Evolutionary conservation across 75 land plant species (phyloP).

Genomic region (Azolla pinnata): DNA sequence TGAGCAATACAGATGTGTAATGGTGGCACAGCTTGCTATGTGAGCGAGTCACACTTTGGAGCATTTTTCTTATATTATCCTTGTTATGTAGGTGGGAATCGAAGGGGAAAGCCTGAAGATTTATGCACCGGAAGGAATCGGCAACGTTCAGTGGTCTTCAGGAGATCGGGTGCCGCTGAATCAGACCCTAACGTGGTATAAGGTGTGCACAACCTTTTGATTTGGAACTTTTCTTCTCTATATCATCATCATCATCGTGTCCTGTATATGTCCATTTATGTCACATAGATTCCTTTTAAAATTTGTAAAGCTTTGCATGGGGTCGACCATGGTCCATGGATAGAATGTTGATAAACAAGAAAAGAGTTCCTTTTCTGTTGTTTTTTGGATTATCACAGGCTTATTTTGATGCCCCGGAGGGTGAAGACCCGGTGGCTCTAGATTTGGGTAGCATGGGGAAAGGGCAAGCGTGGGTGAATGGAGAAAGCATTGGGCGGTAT

Average conservation of each 20-base stretch:
- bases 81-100: slow-evolving; percentile 55
- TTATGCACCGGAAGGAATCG: slow-evolving; percentile 29
- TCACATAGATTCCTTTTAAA: too few relatives aligned
- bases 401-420: slow-evolving; percentile 65
- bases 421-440: slow-evolving; percentile 70
- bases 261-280: too few relatives aligned
- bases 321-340: too few relatives aligned
- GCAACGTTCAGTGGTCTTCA: slow-evolving; percentile 34
- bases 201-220: slow-evolving; percentile 28
- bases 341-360: neutral
- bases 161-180: slow-evolving; percentile 10
- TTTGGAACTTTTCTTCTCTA: neutral
- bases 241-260: neutral
- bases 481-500: slow-evolving; percentile 70
- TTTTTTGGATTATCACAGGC: slow-evolving; percentile 26
- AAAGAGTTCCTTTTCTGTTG: neutral
- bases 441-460: slow-evolving; percentile 76
- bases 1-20: too few relatives aligned
- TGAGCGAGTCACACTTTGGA: too few relatives aligned
- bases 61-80: neutral
- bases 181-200: slow-evolving; percentile 56
- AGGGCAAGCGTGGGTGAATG: slow-evolving; percentile 84
- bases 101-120: slow-evolving; percentile 55
- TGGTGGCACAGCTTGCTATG: too few relatives aligned
- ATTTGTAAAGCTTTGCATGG: too few relatives aligned